Evolutionary conservation across 495 filamentous ascomycete species (phyloP).

Genomic region (Aspergillus mulundensis): DNA sequence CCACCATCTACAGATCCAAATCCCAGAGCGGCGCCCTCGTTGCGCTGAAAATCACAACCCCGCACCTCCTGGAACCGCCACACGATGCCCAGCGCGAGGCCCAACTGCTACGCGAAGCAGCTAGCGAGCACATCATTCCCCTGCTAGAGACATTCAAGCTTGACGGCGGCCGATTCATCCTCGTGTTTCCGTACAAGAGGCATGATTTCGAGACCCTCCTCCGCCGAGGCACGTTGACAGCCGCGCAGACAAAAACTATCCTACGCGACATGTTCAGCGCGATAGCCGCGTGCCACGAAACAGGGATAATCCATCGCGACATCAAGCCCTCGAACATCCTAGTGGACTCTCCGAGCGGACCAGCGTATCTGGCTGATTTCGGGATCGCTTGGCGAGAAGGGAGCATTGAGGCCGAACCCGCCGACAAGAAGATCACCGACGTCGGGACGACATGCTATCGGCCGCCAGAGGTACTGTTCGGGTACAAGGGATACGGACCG

Average conservation of each 20-base stretch:
- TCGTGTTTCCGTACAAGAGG: conserved; percentile 81
- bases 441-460: conserved; percentile 91
- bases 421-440: conserved; percentile 74
- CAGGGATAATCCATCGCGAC: conserved; percentile 85
- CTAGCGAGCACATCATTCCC: conserved; percentile 53
- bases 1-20: conserved; percentile 68
- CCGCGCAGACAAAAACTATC: conserved; percentile 39
- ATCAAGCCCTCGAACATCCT: conserved; percentile 91
- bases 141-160: conserved; percentile 69
- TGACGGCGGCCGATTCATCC: conserved; percentile 63
- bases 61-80: conserved; percentile 66
- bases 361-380: conserved; percentile 82
- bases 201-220: conserved; percentile 66
- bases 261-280: conserved; percentile 69
- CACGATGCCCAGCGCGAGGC: conserved; percentile 78
- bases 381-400: conserved; percentile 78
- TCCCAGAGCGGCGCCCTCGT: conserved; percentile 38
- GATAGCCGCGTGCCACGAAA: conserved; percentile 64
- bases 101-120: conserved; percentile 58
- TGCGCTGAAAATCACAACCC: conserved; percentile 86
- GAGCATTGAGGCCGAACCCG: conserved; percentile 58
- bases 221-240: conserved; percentile 40
- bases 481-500: conserved; percentile 63
- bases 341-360: conserved; percentile 60
- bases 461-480: conserved; percentile 87